A percentile compares a stretch with the other conserved stretches of the same genome.
Conservation (phyloP, 1,284 basidiomycete genomes). For the Malassezia restricta region DNA sequence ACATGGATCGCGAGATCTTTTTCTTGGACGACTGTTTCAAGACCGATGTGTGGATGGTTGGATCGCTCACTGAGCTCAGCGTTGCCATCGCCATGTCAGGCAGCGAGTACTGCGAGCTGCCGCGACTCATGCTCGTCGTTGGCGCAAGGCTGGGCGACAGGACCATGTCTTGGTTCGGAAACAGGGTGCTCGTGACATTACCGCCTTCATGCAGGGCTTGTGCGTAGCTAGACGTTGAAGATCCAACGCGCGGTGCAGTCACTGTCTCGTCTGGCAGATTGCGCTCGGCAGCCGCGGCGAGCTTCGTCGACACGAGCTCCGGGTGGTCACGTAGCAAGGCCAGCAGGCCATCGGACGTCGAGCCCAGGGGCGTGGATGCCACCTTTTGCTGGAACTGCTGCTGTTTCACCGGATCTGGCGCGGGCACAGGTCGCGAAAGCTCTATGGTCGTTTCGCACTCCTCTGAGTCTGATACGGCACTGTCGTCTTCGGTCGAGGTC, state of each 20-base stretch:
- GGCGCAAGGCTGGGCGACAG: background rate
- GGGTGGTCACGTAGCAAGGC: conserved; percentile 43
- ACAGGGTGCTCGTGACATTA: conserved; percentile 6
- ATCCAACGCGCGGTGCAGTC: background rate
- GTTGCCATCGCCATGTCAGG: conserved; percentile 1
- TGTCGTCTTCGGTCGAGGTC: too few relatives aligned
- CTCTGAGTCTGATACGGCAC: background rate
- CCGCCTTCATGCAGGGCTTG: conserved; percentile 1
- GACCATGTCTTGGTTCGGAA: background rate
- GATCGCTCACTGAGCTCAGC: background rate
- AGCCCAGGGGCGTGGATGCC: background rate
- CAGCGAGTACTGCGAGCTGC: background rate
- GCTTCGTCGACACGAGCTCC: conserved; percentile 34
- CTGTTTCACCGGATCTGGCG: conserved; percentile 6
- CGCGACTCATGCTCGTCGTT: background rate
- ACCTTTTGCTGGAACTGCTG: conserved; percentile 6
- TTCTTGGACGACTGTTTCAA: conserved; percentile 4
- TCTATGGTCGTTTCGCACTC: background rate
- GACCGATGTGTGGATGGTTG: background rate
- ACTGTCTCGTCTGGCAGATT: background rate
- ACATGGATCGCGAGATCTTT: conserved; percentile 16
- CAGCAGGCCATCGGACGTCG: conserved; percentile 33
- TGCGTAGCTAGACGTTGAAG: background rate
- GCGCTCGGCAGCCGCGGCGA: conserved; percentile 33
- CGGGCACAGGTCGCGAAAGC: conserved; percentile 6